Evolutionary conservation across 768 basidiomycete genomes (phyloP).

Genomic region (Zangia roseola): DNA sequence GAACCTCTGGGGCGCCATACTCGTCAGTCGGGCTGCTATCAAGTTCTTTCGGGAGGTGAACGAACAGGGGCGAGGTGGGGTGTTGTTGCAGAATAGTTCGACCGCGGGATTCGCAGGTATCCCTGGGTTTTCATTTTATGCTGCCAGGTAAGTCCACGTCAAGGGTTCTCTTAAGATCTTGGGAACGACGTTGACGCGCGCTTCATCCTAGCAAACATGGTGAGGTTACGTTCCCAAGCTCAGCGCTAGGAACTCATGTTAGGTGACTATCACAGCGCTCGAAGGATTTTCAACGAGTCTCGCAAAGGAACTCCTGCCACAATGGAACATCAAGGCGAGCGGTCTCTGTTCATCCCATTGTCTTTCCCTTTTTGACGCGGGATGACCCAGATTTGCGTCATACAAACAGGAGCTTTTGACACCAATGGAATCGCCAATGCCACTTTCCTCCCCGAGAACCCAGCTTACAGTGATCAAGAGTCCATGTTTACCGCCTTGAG

Average conservation of each 20-base stretch:
- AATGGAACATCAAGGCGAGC: slow-evolving; percentile 40
- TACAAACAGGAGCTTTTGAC: slow-evolving; percentile 15
- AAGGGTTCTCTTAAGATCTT: slow-evolving; percentile 7
- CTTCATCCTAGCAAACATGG: slow-evolving; percentile 15
- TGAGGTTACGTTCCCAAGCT: not conserved
- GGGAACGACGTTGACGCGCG: slow-evolving; percentile 5
- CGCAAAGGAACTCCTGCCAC: slow-evolving; percentile 37
- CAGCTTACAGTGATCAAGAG: slow-evolving; percentile 4
- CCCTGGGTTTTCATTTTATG: slow-evolving; percentile 15
- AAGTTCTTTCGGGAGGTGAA: slow-evolving; percentile 36
- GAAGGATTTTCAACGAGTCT: slow-evolving; percentile 36
- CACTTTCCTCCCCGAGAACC: slow-evolving; percentile 5
- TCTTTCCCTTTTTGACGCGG: not conserved
- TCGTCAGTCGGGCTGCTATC: slow-evolving; percentile 28
- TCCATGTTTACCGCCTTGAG: not conserved
- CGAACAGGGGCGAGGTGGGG: slow-evolving; percentile 32
- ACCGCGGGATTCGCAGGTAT: slow-evolving; percentile 23
- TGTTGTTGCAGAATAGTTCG: slow-evolving; percentile 36
- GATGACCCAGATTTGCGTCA: slow-evolving; percentile 17
- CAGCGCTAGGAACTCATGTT: not conserved
- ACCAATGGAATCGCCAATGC: not conserved
- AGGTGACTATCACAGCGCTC: slow-evolving; percentile 28
- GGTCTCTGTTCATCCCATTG: not conserved
- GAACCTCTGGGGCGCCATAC: slow-evolving; percentile 29
- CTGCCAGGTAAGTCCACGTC: slow-evolving; percentile 13